These are phyloP conservation scores for Dactylorhiza incarnata DNA, from an alignment of 106 monocot species.

Conservation along the genomic window DNA sequence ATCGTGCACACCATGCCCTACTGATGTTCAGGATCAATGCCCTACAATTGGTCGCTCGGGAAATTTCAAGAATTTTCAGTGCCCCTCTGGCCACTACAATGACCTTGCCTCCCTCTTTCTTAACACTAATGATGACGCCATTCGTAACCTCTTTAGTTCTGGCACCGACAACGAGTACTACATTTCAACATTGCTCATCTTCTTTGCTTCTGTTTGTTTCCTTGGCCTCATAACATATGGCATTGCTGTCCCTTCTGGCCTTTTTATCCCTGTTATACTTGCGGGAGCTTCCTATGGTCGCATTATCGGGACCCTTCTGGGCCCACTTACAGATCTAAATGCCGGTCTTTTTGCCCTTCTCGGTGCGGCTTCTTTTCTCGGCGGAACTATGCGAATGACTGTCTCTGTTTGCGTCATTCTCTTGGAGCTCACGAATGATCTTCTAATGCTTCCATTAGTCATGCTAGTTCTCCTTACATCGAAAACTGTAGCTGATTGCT, in stretches of 20 bases:
- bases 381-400: conserved; percentile 99
- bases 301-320: conserved; percentile 49
- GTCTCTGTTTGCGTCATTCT: conserved; percentile 91
- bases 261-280: conserved; percentile 90
- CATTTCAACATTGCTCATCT: conserved; percentile 48
- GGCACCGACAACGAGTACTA: conserved; percentile 55
- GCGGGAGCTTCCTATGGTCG: conserved; percentile 83
- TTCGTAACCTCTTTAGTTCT: conserved; percentile 69
- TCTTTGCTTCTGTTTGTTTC: conserved; percentile 50
- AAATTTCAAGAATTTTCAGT: conserved; percentile 84
- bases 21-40: conserved; percentile 38
- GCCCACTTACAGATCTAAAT: conserved; percentile 47
- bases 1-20: conserved; percentile 65
- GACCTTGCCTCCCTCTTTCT: conserved; percentile 84
- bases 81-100: conserved; percentile 79
- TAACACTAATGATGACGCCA: conserved; percentile 90
- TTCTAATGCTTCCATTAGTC: conserved; percentile 76
- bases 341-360: conserved; percentile 81
- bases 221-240: conserved; percentile 89
- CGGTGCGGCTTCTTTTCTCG: conserved; percentile 85
- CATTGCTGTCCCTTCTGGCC: conserved; percentile 86
- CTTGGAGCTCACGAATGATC: conserved; percentile 93
- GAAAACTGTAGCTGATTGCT: conserved; percentile 83
- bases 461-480: conserved; percentile 93
- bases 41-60: conserved; percentile 69